A percentile compares a stretch with the other conserved stretches of the same genome.
Conservation (phyloP, 2,329 filamentous ascomycete genomes). For the Laburnicola sp. region DNA sequence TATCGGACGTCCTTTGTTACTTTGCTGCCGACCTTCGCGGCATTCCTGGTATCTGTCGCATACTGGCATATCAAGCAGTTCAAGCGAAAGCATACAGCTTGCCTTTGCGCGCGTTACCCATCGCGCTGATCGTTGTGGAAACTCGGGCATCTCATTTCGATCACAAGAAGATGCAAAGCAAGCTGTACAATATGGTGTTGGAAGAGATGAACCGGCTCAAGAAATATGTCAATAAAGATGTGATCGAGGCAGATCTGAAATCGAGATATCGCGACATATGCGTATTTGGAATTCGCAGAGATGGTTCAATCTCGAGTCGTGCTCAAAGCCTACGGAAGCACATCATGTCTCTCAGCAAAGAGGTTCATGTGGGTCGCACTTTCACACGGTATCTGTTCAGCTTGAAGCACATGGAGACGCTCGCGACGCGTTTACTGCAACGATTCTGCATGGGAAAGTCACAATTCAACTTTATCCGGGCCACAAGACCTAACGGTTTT, state of each 20-base stretch:
- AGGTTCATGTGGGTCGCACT: neutral
- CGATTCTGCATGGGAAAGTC: slow-evolving; percentile 12
- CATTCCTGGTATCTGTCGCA: slow-evolving; percentile 19
- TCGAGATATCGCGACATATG: neutral
- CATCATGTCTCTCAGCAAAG: neutral
- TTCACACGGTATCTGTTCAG: slow-evolving; percentile 13
- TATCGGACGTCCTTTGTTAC: slow-evolving; percentile 29
- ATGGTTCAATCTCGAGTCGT: neutral
- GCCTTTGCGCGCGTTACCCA: slow-evolving; percentile 17
- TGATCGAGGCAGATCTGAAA: neutral
- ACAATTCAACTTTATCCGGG: slow-evolving; percentile 19
- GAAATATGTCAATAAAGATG: neutral
- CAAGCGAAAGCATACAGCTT: slow-evolving; percentile 10
- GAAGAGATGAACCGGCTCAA: slow-evolving; percentile 2
- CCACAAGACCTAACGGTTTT: slow-evolving; percentile 18
- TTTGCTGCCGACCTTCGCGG: slow-evolving; percentile 33
- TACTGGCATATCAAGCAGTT: slow-evolving; percentile 23
- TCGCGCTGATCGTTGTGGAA: slow-evolving; percentile 26
- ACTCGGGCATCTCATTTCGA: slow-evolving; percentile 22
- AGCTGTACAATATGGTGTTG: slow-evolving; percentile 11
- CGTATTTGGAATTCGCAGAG: neutral
- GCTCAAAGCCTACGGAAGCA: neutral
- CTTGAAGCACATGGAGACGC: slow-evolving; percentile 15
- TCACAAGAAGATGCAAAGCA: slow-evolving; percentile 8
- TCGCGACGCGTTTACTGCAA: slow-evolving; percentile 15